Evolutionary conservation across 495 filamentous ascomycete genomes (phyloP), one percentile per base, ranked within the genome.

Genomic region (Cercophora scortea): DNA sequence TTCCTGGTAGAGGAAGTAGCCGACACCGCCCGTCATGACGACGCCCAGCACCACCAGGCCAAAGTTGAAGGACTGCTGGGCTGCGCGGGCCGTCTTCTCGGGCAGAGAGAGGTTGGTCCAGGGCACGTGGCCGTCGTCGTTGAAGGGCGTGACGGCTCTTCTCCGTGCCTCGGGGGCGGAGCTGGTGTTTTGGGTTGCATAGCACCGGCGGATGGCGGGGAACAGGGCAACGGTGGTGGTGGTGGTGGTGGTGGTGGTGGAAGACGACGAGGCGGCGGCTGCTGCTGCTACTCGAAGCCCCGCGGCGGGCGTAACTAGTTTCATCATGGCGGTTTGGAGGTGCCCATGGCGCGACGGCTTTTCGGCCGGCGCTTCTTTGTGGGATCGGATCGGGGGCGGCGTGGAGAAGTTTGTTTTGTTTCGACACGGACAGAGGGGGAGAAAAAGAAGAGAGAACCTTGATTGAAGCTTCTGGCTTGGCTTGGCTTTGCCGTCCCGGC

Each of bases 61-160:
- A 33, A 95, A 81, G 72, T 95, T 97, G 68, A 93, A 84, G 11
- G 86, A 83, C 59, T 96, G 93, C 65, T 95, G 91, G 10, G 89
- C 89, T 19, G 92, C 87, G 41, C 94, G 82, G 47, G 84, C 84
- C 7, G 83, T 83, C 64, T 96, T 97, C 67, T 96, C 91, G 45
- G 73, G 63, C 0, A 70, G 65, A 11, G 81, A 87, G 34, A 98
- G 77, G 32, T 91, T 76, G 0, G 72, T 69, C 93, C 93, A 97
- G 40, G 80, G 79, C 10, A 92, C 83, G 60, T 82, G 75, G 11
- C 89, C 88, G 66, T 89, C 81, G 55, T 95, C 90, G 56, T 87
- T 91, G 57, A 86, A 77, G 1, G 92, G 80, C 4, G 89, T 92
- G 16, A 96, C 80, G 47, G 84, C 78, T 59, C 77, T 84, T 52